phyloP scores from a whole-genome alignment of 495 filamentous ascomycete species.

The Filosporella fistucella region DNA sequence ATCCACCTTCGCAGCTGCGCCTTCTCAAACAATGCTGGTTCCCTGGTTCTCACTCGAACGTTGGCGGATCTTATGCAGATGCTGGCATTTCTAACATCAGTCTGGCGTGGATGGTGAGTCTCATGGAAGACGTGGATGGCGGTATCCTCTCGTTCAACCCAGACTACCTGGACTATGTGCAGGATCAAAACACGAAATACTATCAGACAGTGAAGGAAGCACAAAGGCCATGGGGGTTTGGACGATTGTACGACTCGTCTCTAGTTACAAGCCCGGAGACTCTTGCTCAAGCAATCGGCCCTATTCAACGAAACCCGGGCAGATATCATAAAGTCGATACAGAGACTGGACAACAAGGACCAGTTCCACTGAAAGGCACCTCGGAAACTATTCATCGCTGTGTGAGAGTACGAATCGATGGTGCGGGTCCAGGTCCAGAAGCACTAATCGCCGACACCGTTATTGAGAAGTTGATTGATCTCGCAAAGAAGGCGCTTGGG shows the following conservation, averaged over 20 bases:
- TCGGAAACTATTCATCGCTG: constrained; percentile 59
- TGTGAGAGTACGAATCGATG: constrained; percentile 50
- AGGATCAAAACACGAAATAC: constrained; percentile 29
- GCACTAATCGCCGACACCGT: constrained; percentile 27
- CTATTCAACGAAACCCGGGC: constrained; percentile 18
- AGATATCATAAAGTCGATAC: constrained; percentile 5
- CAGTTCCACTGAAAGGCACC: constrained; percentile 2
- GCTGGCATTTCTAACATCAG: constrained; percentile 59
- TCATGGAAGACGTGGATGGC: constrained; percentile 23
- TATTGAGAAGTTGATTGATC: background rate
- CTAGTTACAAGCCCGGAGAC: background rate
- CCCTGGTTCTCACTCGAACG: constrained; percentile 61
- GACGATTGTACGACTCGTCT: constrained; percentile 16
- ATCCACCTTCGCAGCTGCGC: constrained; percentile 31
- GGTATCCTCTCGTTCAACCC: constrained; percentile 26
- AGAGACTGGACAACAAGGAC: constrained; percentile 3
- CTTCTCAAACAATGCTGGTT: constrained; percentile 72
- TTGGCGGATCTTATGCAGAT: constrained; percentile 48
- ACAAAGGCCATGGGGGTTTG: constrained; percentile 15
- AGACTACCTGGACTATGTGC: constrained; percentile 23
- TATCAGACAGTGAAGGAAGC: constrained; percentile 4
- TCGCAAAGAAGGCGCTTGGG: background rate
- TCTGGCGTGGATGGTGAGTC: constrained; percentile 49
- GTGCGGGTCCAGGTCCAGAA: constrained; percentile 47
- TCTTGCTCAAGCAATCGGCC: background rate